A percentile compares a stretch with the other conserved stretches of the same genome.
Conservation (phyloP, 2,329 filamentous ascomycete genomes). For the Allantophomopsis cytisporea region DNA sequence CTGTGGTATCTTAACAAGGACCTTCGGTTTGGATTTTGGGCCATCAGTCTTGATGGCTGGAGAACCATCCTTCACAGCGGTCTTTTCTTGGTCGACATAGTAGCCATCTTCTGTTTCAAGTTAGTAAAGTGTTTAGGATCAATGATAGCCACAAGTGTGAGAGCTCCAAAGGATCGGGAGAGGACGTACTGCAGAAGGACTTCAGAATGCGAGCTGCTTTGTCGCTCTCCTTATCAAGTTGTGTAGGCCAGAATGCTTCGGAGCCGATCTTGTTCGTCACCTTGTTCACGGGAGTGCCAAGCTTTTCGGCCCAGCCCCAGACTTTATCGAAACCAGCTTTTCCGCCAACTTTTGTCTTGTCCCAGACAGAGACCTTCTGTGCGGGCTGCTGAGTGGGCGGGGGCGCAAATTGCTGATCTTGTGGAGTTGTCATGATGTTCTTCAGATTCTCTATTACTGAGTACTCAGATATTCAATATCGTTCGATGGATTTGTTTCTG, state of each 20-base stretch:
- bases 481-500: no score
- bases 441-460: no score
- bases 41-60: slow-evolving; percentile 13
- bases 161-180: background rate
- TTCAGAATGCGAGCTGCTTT: slow-evolving; percentile 80
- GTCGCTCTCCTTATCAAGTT: slow-evolving; percentile 76
- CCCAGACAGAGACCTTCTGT: slow-evolving; percentile 24
- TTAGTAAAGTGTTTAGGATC: slow-evolving; percentile 49
- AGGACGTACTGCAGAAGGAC: slow-evolving; percentile 1
- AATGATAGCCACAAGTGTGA: slow-evolving; percentile 35
- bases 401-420: no score
- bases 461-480: no score
- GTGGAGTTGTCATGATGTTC: no score
- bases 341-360: slow-evolving; percentile 38
- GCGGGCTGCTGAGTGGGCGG: no score
- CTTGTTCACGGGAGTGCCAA: slow-evolving; percentile 25
- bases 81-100: slow-evolving; percentile 6
- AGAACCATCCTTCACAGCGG: slow-evolving; percentile 7
- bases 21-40: slow-evolving; percentile 38
- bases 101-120: slow-evolving; percentile 14
- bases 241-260: slow-evolving; percentile 75
- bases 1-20: slow-evolving; percentile 71
- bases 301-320: slow-evolving; percentile 53
- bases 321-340: slow-evolving; percentile 64
- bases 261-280: slow-evolving; percentile 70